Conservation (phyloP, 805 yeast species). For the Maudiozyma turicensis region DNA sequence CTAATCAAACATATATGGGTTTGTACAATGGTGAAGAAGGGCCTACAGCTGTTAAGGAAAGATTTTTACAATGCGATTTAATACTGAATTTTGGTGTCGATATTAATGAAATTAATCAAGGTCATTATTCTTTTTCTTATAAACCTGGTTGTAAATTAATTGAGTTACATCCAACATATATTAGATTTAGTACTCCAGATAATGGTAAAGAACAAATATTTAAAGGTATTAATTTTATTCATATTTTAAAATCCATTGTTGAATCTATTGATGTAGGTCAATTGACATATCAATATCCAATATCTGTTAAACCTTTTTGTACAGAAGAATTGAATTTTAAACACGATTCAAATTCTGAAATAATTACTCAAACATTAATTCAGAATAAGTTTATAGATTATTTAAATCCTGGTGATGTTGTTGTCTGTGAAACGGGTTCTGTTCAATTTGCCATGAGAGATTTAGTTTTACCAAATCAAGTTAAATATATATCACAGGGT, state of each 20-base stretch:
- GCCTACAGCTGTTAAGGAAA: conserved; percentile 36
- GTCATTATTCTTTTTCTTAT: conserved; percentile 46
- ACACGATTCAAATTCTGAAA: conserved; percentile 15
- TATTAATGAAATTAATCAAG: conserved; percentile 59
- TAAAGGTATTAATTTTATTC: conserved; percentile 38
- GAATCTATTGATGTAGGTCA: conserved; percentile 27
- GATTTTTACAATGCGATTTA: conserved; percentile 51
- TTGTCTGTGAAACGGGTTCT: conserved; percentile 80
- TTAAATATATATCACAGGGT: conserved; percentile 51
- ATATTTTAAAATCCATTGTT: conserved; percentile 40
- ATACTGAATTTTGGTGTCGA: conserved; percentile 63
- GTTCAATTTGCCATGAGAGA: conserved; percentile 71
- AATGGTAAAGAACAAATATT: conserved; percentile 19
- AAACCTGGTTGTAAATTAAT: conserved; percentile 34
- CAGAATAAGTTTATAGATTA: conserved; percentile 33
- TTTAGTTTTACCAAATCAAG: conserved; percentile 46
- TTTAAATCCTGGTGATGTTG: conserved; percentile 52
- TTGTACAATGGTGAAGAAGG: conserved; percentile 59
- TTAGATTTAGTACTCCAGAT: conserved; percentile 34
- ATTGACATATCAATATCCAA: conserved; percentile 15
- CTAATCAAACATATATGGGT: conserved; percentile 55
- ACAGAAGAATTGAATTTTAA: conserved; percentile 12
- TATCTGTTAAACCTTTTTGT: conserved; percentile 16
- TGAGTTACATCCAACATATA: conserved; percentile 43
- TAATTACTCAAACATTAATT: conserved; percentile 40